A percentile compares a stretch with the other conserved stretches of the same genome.
Conservation (phyloP, 1,284 basidiomycete species). For the Pseudozyma thailandica region DNA sequence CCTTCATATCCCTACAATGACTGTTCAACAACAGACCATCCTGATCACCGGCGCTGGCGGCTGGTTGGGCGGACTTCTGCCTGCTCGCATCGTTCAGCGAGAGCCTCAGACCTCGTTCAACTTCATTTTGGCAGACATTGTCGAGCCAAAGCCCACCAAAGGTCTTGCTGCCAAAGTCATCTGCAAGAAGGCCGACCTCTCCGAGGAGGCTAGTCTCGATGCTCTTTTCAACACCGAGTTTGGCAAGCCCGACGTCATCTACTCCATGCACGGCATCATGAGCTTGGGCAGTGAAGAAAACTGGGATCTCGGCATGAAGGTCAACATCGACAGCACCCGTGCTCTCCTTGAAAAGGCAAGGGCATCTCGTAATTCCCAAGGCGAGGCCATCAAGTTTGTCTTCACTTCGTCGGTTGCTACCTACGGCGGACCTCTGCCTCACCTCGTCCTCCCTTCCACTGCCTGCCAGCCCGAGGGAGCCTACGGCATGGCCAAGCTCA, state of each 20-base stretch:
- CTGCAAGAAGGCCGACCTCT: constrained; percentile 27
- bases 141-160: constrained; percentile 24
- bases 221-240: constrained; percentile 27
- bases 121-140: constrained; percentile 36
- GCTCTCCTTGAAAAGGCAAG: constrained; percentile 27
- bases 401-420: constrained; percentile 36
- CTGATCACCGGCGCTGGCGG: constrained; percentile 47
- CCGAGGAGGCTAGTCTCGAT: constrained; percentile 9
- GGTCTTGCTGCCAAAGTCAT: constrained; percentile 14
- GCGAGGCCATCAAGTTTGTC: constrained; percentile 23
- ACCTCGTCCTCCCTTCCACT: constrained; percentile 27
- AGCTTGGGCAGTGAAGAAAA: constrained; percentile 27
- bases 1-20: not conserved
- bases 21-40: constrained; percentile 23
- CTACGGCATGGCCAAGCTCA: constrained; percentile 37
- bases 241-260: constrained; percentile 34
- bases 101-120: constrained; percentile 28
- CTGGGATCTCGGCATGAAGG: constrained; percentile 32
- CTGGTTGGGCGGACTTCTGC: constrained; percentile 29
- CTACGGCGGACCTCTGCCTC: constrained; percentile 28
- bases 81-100: constrained; percentile 16
- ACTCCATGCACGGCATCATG: constrained; percentile 44
- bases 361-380: constrained; percentile 9
- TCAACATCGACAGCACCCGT: constrained; percentile 33
- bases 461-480: constrained; percentile 30